Conservation (phyloP, 1,284 basidiomycete genomes). For the Thecaphora thlaspeos region DNA sequence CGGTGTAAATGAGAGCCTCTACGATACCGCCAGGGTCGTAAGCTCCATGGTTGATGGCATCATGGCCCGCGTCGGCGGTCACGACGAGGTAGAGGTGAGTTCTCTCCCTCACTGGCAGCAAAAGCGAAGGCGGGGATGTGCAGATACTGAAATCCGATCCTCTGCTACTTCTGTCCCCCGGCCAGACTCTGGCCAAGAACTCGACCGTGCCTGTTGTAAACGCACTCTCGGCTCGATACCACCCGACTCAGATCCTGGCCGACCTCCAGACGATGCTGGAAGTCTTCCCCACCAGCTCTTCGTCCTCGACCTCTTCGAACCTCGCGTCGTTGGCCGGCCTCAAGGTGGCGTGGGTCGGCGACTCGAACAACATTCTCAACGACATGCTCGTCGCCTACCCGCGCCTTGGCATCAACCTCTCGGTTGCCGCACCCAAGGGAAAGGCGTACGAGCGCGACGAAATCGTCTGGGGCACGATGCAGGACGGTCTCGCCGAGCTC, state of each 20-base stretch:
- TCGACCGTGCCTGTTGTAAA: conserved; percentile 92
- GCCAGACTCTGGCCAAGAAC: conserved; percentile 82
- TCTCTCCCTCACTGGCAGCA: too few species aligned
- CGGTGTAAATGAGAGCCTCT: conserved; percentile 85
- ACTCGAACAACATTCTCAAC: conserved; percentile 92
- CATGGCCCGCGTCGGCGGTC: conserved; percentile 90
- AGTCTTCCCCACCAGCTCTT: conserved; percentile 52
- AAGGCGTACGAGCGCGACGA: conserved; percentile 71
- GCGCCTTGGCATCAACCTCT: conserved; percentile 80
- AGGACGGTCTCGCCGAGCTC: conserved; percentile 51
- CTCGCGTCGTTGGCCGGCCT: conserved; percentile 54
- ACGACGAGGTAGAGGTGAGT: conserved; percentile 84
- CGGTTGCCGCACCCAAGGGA: conserved; percentile 76
- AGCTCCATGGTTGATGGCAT: conserved; percentile 95
- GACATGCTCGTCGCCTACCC: conserved; percentile 96
- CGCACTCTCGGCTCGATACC: conserved; percentile 90
- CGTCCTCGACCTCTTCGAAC: conserved; percentile 63
- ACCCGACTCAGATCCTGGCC: conserved; percentile 92
- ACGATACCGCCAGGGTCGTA: conserved; percentile 78
- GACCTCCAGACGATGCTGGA: conserved; percentile 89
- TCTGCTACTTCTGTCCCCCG: too few species aligned
- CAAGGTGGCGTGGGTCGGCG: conserved; percentile 78
- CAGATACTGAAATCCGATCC: too few species aligned
- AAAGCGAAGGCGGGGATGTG: neutral
- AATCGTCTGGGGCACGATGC: conserved; percentile 66